phyloP scores from a whole-genome alignment of 2,329 filamentous ascomycete species.

The Aureobasidium sp. region DNA sequence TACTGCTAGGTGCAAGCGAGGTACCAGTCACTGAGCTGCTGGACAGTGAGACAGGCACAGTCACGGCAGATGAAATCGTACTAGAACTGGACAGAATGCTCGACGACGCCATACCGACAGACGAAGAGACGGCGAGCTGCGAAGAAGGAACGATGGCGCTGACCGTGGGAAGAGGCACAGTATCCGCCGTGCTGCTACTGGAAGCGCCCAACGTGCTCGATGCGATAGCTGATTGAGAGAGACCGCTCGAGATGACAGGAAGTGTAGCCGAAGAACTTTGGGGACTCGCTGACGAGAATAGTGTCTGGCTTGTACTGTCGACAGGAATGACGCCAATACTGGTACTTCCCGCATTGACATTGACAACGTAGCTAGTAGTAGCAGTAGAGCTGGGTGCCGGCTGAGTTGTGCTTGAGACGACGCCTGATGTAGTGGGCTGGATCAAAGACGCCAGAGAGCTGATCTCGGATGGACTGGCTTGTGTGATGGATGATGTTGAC shows the following conservation, averaged over 20 bases:
- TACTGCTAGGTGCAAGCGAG: not conserved
- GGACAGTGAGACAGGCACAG: not conserved
- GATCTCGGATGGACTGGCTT: no score
- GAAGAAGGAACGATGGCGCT: no score
- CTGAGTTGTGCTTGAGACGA: not conserved
- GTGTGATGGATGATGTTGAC: no score
- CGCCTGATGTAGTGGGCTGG: not conserved
- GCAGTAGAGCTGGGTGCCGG: not conserved
- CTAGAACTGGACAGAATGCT: not conserved
- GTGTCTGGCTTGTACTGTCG: not conserved
- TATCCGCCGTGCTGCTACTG: not conserved
- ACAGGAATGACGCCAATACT: not conserved
- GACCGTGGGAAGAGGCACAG: not conserved
- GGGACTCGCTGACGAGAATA: not conserved
- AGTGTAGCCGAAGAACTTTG: not conserved
- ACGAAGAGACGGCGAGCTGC: no score
- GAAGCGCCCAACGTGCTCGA: not conserved
- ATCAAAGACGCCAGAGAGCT: not conserved
- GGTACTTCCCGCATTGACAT: not conserved
- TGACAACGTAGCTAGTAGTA: not conserved
- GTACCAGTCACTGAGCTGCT: not conserved
- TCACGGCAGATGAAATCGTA: not conserved
- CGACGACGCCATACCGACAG: not conserved
- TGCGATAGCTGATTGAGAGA: not conserved
- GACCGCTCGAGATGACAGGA: not conserved